Conservation (phyloP, 805 yeast species). For the Lipomyces mesembrius region DNA sequence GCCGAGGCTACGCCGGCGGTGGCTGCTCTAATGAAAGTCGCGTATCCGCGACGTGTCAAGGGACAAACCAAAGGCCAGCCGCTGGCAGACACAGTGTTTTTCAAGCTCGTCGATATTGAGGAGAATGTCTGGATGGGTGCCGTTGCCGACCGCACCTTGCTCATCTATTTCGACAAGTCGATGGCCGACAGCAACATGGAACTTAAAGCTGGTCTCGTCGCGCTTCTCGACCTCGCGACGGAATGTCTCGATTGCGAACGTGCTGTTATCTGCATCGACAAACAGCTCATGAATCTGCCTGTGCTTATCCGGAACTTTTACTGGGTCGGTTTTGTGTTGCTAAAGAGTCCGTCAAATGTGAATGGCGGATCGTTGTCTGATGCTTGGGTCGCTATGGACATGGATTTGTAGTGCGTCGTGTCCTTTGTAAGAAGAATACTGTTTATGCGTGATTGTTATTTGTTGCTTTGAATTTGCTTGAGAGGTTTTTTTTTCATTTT, state of each 20-base stretch:
- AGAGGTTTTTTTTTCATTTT: not conserved
- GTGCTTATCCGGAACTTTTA: slow-evolving; percentile 27
- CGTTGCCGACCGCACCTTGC: slow-evolving; percentile 31
- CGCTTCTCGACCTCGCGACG: slow-evolving; percentile 39
- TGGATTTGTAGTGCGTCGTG: slow-evolving; percentile 28
- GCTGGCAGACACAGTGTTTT: slow-evolving; percentile 18
- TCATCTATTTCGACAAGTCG: slow-evolving; percentile 36
- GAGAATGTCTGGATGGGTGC: slow-evolving; percentile 37
- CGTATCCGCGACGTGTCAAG: slow-evolving; percentile 26
- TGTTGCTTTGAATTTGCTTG: not conserved
- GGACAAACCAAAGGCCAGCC: not conserved
- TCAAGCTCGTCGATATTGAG: slow-evolving; percentile 32
- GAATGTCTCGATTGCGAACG: slow-evolving; percentile 38
- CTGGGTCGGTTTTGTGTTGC: slow-evolving; percentile 40
- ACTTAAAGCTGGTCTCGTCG: slow-evolving; percentile 34
- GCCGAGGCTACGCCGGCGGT: slow-evolving; percentile 23
- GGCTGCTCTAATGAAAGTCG: slow-evolving; percentile 29
- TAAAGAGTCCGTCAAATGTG: slow-evolving; percentile 22
- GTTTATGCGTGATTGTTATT: not conserved
- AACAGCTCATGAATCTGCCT: slow-evolving; percentile 26
- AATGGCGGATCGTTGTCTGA: slow-evolving; percentile 32
- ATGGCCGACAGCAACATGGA: slow-evolving; percentile 23
- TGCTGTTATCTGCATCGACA: slow-evolving; percentile 38
- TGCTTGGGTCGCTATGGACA: slow-evolving; percentile 38
- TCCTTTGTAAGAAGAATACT: not conserved